Evolutionary conservation across 23 red algal genomes (phyloP).

Genomic region (Rhodosorus marinus): DNA sequence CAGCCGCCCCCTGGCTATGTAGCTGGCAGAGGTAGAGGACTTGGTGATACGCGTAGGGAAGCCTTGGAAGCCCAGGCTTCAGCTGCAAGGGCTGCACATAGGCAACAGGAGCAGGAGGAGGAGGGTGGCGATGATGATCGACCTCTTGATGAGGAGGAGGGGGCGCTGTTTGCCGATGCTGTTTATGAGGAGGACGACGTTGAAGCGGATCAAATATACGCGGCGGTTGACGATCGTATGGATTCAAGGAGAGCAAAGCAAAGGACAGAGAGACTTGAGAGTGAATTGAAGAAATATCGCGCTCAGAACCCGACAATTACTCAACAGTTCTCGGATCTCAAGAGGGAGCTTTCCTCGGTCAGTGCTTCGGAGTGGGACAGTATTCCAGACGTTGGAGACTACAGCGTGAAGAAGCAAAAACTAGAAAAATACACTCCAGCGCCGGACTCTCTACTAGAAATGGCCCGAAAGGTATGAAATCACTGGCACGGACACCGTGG

Average conservation of each 20-base stretch:
- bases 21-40: constrained; percentile 9
- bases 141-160: constrained; percentile 40
- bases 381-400: constrained; percentile 58
- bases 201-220: constrained; percentile 72
- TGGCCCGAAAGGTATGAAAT: constrained; percentile 3
- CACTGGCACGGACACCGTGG: constrained; percentile 7
- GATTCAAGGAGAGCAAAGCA: no score
- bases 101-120: constrained; percentile 18
- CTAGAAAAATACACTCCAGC: constrained; percentile 45
- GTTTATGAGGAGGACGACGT: constrained; percentile 67
- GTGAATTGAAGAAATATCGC: constrained; percentile 22
- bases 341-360: constrained; percentile 15
- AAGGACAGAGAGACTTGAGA: constrained; percentile 10
- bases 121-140: constrained; percentile 28
- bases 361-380: constrained; percentile 35
- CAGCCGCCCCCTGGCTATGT: constrained; percentile 12
- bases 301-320: constrained; percentile 28
- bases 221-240: no score
- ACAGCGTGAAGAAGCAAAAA: constrained; percentile 30
- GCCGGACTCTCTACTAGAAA: constrained; percentile 35
- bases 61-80: constrained; percentile 21
- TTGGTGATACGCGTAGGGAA: constrained; percentile 73
- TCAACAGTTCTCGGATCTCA: constrained; percentile 62
- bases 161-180: constrained; percentile 39
- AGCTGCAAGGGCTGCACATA: not conserved